phyloP scores from a whole-genome alignment of 139 green algal genomes.

The Picochlorum sp. region DNA sequence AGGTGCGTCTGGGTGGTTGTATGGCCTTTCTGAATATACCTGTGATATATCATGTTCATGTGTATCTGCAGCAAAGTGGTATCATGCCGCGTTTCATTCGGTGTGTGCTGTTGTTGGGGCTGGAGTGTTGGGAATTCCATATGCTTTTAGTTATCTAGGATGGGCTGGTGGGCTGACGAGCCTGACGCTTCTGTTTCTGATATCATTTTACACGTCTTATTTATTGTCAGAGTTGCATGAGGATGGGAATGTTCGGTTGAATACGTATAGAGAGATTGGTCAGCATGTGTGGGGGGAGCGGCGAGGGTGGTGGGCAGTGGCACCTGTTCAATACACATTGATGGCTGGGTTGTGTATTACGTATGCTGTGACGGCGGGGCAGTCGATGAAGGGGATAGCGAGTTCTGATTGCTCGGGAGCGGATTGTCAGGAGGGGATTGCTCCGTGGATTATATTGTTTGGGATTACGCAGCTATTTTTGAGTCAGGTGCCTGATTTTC shows the following conservation, averaged over 20 bases:
- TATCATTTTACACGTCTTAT: conserved; percentile 43
- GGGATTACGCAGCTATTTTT: conserved; percentile 38
- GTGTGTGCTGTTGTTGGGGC: conserved; percentile 47
- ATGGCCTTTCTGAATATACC: not conserved
- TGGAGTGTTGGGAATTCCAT: conserved; percentile 44
- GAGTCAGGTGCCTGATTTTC: conserved; percentile 44
- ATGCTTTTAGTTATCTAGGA: conserved; percentile 45
- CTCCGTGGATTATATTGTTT: conserved; percentile 39
- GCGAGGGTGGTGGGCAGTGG: not conserved
- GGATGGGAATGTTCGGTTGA: conserved; percentile 25
- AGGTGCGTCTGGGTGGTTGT: not conserved
- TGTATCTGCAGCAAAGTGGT: conserved; percentile 26
- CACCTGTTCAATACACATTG: conserved; percentile 29
- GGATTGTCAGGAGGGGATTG: conserved; percentile 23
- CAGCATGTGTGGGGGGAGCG: conserved; percentile 26
- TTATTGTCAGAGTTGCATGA: conserved; percentile 45
- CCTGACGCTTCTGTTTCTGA: conserved; percentile 19
- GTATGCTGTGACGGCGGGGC: conserved; percentile 50
- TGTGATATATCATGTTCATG: not conserved
- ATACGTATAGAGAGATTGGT: conserved; percentile 45
- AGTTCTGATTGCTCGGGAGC: conserved; percentile 13
- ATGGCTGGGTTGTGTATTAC: conserved; percentile 45
- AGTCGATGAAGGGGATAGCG: conserved; percentile 36
- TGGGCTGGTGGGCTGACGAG: conserved; percentile 27
- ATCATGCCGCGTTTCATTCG: conserved; percentile 46